Percentiles rank a stretch among this genome's conserved stretches.
phyloP scores from a whole-genome alignment of 192 early-diverging fungal species.

The Spizellomyces sp. region DNA sequence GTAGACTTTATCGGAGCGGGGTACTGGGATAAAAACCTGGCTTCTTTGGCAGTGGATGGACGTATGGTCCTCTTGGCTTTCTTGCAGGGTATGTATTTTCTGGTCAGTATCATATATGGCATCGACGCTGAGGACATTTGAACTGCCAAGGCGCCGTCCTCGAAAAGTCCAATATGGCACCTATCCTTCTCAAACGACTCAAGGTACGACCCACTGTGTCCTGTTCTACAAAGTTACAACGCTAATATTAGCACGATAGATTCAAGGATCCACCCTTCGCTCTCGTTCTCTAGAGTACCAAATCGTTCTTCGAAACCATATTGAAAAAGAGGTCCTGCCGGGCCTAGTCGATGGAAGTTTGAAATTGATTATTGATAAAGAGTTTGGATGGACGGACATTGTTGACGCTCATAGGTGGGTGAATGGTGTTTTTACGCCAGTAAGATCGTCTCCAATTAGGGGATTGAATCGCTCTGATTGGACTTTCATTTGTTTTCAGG shows the following conservation, averaged over 20 bases:
- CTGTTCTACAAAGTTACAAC: no score
- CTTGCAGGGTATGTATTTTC: slow-evolving; percentile 53
- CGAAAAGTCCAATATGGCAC: slow-evolving; percentile 47
- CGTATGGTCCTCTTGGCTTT: slow-evolving; percentile 86
- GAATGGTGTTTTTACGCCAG: slow-evolving; percentile 31
- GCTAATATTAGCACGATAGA: slow-evolving; percentile 16
- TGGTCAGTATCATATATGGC: background rate
- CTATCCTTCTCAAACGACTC: slow-evolving; percentile 65
- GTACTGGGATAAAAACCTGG: slow-evolving; percentile 48
- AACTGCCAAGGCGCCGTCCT: slow-evolving; percentile 33
- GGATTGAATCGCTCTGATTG: no score
- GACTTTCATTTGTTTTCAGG: no score
- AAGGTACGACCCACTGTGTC: slow-evolving; percentile 29
- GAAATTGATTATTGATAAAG: slow-evolving; percentile 57
- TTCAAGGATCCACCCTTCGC: slow-evolving; percentile 73
- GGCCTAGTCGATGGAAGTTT: slow-evolving; percentile 46
- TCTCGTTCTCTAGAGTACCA: slow-evolving; percentile 68
- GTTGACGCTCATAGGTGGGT: slow-evolving; percentile 65
- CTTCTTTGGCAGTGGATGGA: slow-evolving; percentile 75
- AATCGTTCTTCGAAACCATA: slow-evolving; percentile 47
- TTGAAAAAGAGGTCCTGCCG: slow-evolving; percentile 60
- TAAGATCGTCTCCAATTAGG: no score
- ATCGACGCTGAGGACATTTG: background rate
- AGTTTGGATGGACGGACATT: slow-evolving; percentile 71
- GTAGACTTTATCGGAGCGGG: slow-evolving; percentile 80